Evolutionary conservation across 805 yeast genomes (phyloP).

Genomic region (Clavispora phyllophila): DNA sequence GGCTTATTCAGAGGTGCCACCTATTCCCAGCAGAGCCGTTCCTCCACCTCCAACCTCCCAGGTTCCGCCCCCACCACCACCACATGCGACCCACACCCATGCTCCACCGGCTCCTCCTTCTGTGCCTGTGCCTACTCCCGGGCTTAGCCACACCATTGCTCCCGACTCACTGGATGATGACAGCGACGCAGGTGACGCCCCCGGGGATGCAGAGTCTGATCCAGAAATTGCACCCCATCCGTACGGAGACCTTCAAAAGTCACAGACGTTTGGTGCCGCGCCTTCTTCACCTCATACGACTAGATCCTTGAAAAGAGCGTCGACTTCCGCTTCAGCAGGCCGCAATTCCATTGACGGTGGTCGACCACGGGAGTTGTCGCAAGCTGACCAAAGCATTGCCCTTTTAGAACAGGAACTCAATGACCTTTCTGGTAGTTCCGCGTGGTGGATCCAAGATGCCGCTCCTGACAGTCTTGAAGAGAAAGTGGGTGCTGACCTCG

Average conservation of each 20-base stretch:
- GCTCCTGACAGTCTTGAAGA: slow-evolving; percentile 50
- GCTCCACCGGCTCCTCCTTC: slow-evolving; percentile 10
- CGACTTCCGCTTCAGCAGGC: slow-evolving; percentile 1
- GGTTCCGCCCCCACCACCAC: slow-evolving; percentile 8
- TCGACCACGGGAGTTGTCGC: slow-evolving; percentile 17
- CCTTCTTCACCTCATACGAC: slow-evolving; percentile 6
- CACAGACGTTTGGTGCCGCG: neutral
- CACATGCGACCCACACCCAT: slow-evolving; percentile 9
- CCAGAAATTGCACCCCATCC: neutral
- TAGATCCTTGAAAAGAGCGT: slow-evolving; percentile 12
- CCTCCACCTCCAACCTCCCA: slow-evolving; percentile 12
- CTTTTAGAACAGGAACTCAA: slow-evolving; percentile 28
- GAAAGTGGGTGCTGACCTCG: slow-evolving; percentile 43
- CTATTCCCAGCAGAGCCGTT: slow-evolving; percentile 13
- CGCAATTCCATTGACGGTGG: slow-evolving; percentile 14
- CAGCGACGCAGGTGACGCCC: neutral
- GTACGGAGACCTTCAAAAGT: neutral
- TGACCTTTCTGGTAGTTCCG: slow-evolving; percentile 21
- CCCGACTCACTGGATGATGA: neutral
- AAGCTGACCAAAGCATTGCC: slow-evolving; percentile 23
- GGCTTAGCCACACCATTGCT: slow-evolving; percentile 3
- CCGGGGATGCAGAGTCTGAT: neutral
- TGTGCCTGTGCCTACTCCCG: slow-evolving; percentile 8
- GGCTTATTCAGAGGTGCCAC: slow-evolving; percentile 3
- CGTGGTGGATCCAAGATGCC: slow-evolving; percentile 66